phyloP scores from a whole-genome alignment of 2,329 filamentous ascomycete species.

The Fusarium begoniae region DNA sequence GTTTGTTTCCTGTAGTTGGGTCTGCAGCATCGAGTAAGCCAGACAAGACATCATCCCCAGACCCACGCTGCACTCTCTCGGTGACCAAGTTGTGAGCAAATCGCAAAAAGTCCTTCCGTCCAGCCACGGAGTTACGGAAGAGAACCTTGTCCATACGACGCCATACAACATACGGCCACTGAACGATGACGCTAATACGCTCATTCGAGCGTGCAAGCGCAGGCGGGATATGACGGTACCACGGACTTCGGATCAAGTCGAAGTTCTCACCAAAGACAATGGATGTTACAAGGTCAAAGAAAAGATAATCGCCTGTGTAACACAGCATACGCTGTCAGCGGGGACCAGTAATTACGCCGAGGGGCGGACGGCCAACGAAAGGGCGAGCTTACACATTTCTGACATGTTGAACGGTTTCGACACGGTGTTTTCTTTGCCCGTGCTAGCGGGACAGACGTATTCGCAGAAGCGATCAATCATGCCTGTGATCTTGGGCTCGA shows the following conservation, averaged over 20 bases:
- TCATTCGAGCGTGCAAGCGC: not conserved
- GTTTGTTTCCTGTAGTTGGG: not conserved
- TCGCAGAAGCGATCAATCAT: not conserved
- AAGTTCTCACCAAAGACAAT: slow-evolving; percentile 3
- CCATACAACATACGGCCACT: not conserved
- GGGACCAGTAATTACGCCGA: not conserved
- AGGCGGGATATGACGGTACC: not conserved
- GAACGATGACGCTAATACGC: not conserved
- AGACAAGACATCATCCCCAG: not conserved
- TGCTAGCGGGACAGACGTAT: not conserved
- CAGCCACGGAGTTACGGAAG: not conserved
- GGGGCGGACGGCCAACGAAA: not conserved
- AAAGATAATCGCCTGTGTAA: not conserved
- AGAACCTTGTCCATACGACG: not conserved
- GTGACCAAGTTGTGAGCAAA: not conserved
- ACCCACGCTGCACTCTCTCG: not conserved
- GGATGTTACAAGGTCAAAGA: not conserved
- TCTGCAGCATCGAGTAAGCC: not conserved
- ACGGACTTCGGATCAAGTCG: not conserved
- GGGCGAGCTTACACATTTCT: not conserved
- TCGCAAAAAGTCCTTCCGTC: not conserved
- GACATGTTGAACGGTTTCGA: not conserved
- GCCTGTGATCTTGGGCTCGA: not conserved
- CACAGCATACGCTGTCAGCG: not conserved
- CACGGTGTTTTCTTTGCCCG: not conserved